These are phyloP conservation scores for Botryotinia convoluta DNA, from an alignment of 2,329 filamentous ascomycete species.

Conservation along the genomic window DNA sequence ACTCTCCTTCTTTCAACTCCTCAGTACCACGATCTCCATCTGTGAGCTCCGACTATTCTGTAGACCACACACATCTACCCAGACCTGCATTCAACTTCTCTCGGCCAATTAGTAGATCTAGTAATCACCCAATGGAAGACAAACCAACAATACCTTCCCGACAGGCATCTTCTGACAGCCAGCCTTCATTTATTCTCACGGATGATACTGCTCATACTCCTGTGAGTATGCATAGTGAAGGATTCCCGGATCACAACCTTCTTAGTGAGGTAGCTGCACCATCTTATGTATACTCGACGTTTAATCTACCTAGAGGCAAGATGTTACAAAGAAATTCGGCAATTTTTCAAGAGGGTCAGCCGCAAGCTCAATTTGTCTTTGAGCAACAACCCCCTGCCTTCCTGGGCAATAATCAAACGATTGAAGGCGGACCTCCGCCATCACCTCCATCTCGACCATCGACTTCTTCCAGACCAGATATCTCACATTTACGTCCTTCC, in stretches of 20 bases:
- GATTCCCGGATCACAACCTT: slow-evolving; percentile 54
- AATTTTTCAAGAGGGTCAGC: slow-evolving; percentile 54
- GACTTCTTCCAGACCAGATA: slow-evolving; percentile 47
- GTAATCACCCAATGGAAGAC: slow-evolving; percentile 45
- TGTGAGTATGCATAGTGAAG: slow-evolving; percentile 69
- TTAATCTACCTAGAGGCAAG: slow-evolving; percentile 78
- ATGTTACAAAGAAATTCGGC: slow-evolving; percentile 66
- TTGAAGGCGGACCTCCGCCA: slow-evolving; percentile 51
- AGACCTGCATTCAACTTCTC: slow-evolving; percentile 91
- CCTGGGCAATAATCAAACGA: slow-evolving; percentile 44
- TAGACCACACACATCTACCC: slow-evolving; percentile 55
- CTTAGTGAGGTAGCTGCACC: slow-evolving; percentile 52
- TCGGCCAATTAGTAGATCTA: slow-evolving; percentile 75
- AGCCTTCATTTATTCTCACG: slow-evolving; percentile 57
- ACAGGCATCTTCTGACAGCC: slow-evolving; percentile 65
- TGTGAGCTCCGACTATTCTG: slow-evolving; percentile 76
- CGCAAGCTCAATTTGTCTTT: slow-evolving; percentile 58
- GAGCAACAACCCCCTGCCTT: slow-evolving; percentile 50
- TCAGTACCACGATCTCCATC: slow-evolving; percentile 76
- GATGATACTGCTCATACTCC: slow-evolving; percentile 68
- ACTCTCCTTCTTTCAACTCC: slow-evolving; percentile 57
- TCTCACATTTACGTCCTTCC: slow-evolving; percentile 44
- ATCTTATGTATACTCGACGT: slow-evolving; percentile 86
- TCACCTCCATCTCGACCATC: slow-evolving; percentile 61
- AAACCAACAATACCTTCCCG: slow-evolving; percentile 54